Evolutionary conservation across 1,284 basidiomycete genomes (phyloP), one percentile per base, ranked within the genome.

Genomic region (Ceratobasidium sp.): DNA sequence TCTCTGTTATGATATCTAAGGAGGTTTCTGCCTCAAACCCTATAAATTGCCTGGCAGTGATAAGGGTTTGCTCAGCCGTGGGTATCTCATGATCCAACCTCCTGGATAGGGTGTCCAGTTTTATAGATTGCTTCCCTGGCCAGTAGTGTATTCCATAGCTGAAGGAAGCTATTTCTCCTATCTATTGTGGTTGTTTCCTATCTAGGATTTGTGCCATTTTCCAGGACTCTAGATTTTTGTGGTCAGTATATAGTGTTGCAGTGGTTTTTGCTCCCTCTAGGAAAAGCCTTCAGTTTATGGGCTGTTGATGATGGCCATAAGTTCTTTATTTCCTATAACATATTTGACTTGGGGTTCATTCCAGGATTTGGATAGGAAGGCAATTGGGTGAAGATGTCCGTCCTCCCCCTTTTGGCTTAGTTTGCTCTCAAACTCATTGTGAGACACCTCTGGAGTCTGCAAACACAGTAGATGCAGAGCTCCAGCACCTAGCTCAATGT

Each of bases 91-190:
- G 66, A 33, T 33, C 46, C 13, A 10, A 9, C 38, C 46, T 48
- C 38, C 46, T 68, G 10, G 66, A 68, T 13, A 68, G 46, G 7
- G 66, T 15, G 50, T 68, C 42, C 15, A 48, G 66, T 52, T 68
- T 68, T n/a, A 10, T 38, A 15, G 46, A 52, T 23, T 28, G 38
- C 50, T 68, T 68, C 23, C 66, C 66, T 28, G 48, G 46, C 7
- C 48, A 12, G 46, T 68, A 50, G 66, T 50, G 46, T 0, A 90
- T 82, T 0, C 71, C 17, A 28, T 46, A 67, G 46, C 48, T 67
- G 26, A 38, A 64, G 26, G 61, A 90, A 80, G 33, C 82, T 66
- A 0, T 84, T 73, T 0, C 81, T 89, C 87, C 17, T 84, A 73
- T 0, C 83, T 77, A 44, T 83, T 87, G 0, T 89, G 81, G 4